Evolutionary conservation across 192 early-diverging fungal species (phyloP), one percentile per base, ranked within the genome.

Genomic region (Linderina pennispora): DNA sequence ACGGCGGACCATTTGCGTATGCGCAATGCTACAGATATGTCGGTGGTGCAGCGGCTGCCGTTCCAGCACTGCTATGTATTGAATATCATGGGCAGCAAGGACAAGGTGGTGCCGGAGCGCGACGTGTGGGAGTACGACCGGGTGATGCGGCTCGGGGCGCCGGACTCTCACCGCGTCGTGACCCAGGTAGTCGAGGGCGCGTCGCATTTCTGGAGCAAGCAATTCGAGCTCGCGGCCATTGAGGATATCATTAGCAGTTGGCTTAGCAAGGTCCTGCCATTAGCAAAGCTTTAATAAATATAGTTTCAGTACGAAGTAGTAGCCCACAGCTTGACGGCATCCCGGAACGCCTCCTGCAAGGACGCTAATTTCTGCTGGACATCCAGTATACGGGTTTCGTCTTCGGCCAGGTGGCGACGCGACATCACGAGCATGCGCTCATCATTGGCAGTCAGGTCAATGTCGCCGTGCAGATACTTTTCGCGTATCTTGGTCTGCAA

Each of bases 41-140:
- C 48, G 6, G 49, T 55, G 23, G 71, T 77, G 28, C 55, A 55
- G 38, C 32, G 36, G 22, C 44, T 79, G 18, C 62, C 62, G n/a
- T 32, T 76, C 37, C 37, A 55, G 22, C 58, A 45, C 9, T 41
- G 45, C 11, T 58, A 45, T 43, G 70, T 79, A 4, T 59, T 81
- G 17, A 77, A 69, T 22, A 40, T 77, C 1, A 69, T 65, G 39
- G 80, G 80, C 4, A 51, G 40, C n/a, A 41, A 43, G 2, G 80
- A 81, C 50, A 39, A 53, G 3, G 49, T 71, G 3, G 73, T 75
- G 16, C 77, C 80, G 0, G 65, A 56, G 22, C 28, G 62, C 6
- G 74, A 75, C 45, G 65, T 61, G 19, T 70, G 56, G 38, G 55
- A 55, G 16, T 77, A 74, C 45, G 58, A 77, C 39, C 33, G 55